phyloP scores from a whole-genome alignment of 768 basidiomycete species.

The Leccinum boreale region DNA sequence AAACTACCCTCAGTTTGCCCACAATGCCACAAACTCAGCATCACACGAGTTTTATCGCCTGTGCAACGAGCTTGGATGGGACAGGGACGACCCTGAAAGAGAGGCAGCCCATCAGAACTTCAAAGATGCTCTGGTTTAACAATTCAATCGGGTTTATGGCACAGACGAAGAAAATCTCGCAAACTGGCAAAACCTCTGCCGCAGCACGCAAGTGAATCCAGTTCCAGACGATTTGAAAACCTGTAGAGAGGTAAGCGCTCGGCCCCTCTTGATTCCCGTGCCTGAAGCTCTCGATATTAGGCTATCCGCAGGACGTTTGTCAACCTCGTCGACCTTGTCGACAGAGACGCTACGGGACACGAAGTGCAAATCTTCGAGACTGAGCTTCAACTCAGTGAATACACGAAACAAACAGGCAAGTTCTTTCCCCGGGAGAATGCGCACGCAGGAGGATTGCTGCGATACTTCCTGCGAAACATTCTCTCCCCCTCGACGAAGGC shows the following conservation, averaged over 20 bases:
- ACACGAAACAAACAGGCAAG: conserved; percentile 9
- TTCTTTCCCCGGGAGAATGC: conserved; percentile 13
- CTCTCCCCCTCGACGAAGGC: not conserved
- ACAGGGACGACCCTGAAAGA: not conserved
- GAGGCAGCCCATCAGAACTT: not conserved
- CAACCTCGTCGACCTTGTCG: conserved; percentile 22
- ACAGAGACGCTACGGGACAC: conserved; percentile 1
- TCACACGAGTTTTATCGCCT: conserved; percentile 10
- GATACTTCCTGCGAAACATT: conserved; percentile 15
- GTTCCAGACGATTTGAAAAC: conserved; percentile 2
- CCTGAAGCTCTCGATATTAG: not conserved
- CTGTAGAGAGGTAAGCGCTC: conserved; percentile 12
- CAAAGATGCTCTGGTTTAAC: conserved; percentile 10
- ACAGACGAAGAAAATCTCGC: conserved; percentile 1
- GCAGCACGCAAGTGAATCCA: conserved; percentile 1
- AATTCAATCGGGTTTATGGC: conserved; percentile 17
- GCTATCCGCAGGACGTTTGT: not conserved
- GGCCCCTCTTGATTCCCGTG: not conserved
- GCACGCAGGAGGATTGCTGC: conserved; percentile 15
- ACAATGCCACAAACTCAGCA: conserved; percentile 2
- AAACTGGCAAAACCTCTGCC: conserved; percentile 11
- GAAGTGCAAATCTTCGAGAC: conserved; percentile 1
- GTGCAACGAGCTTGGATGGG: conserved; percentile 12
- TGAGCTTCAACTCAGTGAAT: conserved; percentile 9
- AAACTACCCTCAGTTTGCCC: not conserved